Evolutionary conservation across 2,329 filamentous ascomycete species (phyloP).

Genomic region (Uncinocarpus reesii): DNA sequence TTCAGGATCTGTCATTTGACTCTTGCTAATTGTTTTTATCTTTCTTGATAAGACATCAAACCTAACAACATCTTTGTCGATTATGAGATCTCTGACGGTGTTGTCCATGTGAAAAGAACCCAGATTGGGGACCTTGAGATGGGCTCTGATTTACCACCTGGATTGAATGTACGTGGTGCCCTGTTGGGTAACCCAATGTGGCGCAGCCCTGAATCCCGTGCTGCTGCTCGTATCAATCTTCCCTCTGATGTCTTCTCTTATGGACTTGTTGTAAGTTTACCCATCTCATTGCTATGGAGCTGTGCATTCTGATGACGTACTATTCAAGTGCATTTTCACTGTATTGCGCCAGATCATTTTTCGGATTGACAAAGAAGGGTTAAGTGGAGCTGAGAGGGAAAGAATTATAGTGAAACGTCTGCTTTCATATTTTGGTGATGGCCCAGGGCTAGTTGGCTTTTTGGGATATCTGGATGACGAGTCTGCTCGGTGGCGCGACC

Average conservation of each 20-base stretch:
- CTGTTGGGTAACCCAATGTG: slow-evolving; percentile 23
- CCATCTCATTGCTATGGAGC: background rate
- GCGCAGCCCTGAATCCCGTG: slow-evolving; percentile 26
- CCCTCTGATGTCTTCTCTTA: slow-evolving; percentile 21
- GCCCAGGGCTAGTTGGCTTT: slow-evolving; percentile 33
- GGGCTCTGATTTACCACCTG: slow-evolving; percentile 10
- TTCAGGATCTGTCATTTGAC: no score
- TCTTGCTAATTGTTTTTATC: background rate
- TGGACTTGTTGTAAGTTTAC: slow-evolving; percentile 14
- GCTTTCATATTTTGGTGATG: slow-evolving; percentile 41
- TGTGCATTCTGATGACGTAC: background rate
- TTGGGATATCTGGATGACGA: slow-evolving; percentile 33
- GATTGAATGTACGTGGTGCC: slow-evolving; percentile 14
- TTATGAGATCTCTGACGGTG: slow-evolving; percentile 15
- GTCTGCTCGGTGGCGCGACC: background rate
- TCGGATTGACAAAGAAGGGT: slow-evolving; percentile 27
- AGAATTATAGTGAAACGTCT: slow-evolving; percentile 38
- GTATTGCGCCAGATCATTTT: slow-evolving; percentile 35
- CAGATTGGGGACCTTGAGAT: slow-evolving; percentile 24
- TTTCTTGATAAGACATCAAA: slow-evolving; percentile 24
- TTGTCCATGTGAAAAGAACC: slow-evolving; percentile 15
- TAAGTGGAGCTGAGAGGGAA: slow-evolving; percentile 29
- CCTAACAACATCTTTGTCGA: slow-evolving; percentile 29
- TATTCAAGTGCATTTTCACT: slow-evolving; percentile 37
- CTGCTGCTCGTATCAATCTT: slow-evolving; percentile 17